Percentiles rank a stretch among this genome's conserved stretches.
phyloP scores from a whole-genome alignment of 345 rosid genomes.

The Nephelium lappaceum region DNA sequence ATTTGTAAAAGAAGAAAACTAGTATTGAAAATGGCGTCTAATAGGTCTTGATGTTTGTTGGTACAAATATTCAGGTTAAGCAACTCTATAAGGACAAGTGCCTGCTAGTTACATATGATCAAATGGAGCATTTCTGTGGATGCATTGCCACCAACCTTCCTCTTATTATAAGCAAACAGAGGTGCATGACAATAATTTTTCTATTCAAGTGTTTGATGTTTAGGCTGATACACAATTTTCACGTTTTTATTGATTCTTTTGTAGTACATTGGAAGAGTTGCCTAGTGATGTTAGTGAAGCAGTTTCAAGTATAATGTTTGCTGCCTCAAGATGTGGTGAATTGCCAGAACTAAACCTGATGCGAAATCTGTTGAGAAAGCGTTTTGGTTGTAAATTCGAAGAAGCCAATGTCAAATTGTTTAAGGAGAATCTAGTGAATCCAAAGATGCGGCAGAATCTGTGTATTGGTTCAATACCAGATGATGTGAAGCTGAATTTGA shows the following conservation, averaged over 20 bases:
- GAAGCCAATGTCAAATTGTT: slow-evolving; percentile 30
- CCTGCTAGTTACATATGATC: slow-evolving; percentile 39
- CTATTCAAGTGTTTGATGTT: neutral
- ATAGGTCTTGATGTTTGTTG: neutral
- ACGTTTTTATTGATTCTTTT: neutral
- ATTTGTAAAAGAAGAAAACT: neutral
- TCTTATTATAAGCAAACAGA: slow-evolving; percentile 7
- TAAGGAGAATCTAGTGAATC: slow-evolving; percentile 21
- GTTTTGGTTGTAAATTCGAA: slow-evolving; percentile 37
- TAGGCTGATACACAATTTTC: neutral
- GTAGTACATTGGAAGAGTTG: slow-evolving; percentile 24
- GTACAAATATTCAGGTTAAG: slow-evolving; percentile 21
- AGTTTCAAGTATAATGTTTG: slow-evolving; percentile 40
- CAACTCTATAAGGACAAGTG: slow-evolving; percentile 35
- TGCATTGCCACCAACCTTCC: slow-evolving; percentile 20
- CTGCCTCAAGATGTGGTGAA: slow-evolving; percentile 52
- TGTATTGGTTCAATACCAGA: slow-evolving; percentile 11
- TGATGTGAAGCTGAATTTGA: slow-evolving; percentile 5
- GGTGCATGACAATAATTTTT: slow-evolving; percentile 5
- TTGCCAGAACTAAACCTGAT: slow-evolving; percentile 32
- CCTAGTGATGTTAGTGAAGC: slow-evolving; percentile 35
- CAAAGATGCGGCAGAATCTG: slow-evolving; percentile 21
- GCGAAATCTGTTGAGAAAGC: slow-evolving; percentile 28
- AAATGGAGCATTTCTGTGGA: slow-evolving; percentile 33
- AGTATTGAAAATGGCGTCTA: neutral